Evolutionary conservation across 768 basidiomycete species (phyloP).

Genomic region (Tylopilus felleus): DNA sequence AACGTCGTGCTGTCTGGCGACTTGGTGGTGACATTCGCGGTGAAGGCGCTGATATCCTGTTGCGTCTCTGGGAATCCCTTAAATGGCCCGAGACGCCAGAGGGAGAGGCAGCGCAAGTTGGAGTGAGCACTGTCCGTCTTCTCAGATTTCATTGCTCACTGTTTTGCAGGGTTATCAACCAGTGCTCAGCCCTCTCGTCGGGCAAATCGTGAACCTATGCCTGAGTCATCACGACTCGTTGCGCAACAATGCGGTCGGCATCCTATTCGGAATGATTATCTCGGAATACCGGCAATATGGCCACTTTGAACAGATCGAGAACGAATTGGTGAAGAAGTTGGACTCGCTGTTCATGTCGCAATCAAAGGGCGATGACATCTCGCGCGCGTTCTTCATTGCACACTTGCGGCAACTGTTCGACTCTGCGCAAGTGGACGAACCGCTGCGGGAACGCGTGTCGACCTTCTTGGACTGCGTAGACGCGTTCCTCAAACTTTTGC

Average conservation of each 20-base stretch:
- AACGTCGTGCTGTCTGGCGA: conserved; percentile 93
- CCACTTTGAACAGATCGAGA: conserved; percentile 87
- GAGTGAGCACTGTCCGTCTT: conserved; percentile 45
- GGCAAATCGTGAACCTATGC: conserved; percentile 87
- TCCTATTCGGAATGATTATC: conserved; percentile 94
- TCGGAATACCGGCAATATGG: conserved; percentile 83
- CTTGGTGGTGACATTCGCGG: conserved; percentile 95
- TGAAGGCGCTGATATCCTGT: conserved; percentile 78
- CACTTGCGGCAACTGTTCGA: conserved; percentile 91
- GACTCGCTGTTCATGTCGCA: conserved; percentile 93
- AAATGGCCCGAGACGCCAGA: conserved; percentile 68
- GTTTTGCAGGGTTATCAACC: conserved; percentile 73
- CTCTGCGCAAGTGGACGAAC: conserved; percentile 73
- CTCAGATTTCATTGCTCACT: background rate
- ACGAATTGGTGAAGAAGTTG: conserved; percentile 86
- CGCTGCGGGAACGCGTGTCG: conserved; percentile 72
- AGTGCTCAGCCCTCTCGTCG: conserved; percentile 78
- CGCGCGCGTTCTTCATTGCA: conserved; percentile 88
- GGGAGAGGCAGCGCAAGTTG: conserved; percentile 45
- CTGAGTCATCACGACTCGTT: conserved; percentile 93
- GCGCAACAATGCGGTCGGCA: conserved; percentile 85
- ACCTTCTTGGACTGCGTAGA: conserved; percentile 88
- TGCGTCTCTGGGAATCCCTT: conserved; percentile 82
- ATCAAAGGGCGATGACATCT: conserved; percentile 86
- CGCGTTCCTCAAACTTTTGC: conserved; percentile 84